Evolutionary conservation across 139 green algal species (phyloP), one percentile per base, ranked within the genome.

Genomic region (Picocystis salinarum): DNA sequence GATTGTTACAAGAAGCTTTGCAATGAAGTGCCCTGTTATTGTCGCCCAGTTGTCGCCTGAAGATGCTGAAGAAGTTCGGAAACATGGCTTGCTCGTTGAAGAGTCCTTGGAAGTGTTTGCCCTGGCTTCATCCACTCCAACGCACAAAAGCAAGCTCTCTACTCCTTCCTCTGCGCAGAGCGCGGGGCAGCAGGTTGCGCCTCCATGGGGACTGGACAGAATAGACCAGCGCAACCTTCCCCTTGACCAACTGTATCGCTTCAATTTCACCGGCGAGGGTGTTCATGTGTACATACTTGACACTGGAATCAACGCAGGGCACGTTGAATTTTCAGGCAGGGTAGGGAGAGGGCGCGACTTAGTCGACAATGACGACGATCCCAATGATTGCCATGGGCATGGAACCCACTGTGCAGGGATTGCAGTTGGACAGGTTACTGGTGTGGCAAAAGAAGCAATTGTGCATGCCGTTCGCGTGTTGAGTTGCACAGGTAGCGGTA

Each of bases 231-330:
- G 40, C 0, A 11, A 1, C 5, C 48, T 79, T 52, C 75, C 70
- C 2, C 60, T 84, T 27, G 68, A 83, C 31, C 24, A 45, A 4
- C 42, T 46, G 17, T 85, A 70, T 40, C 24, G 58, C 5, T 73
- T 69, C 34, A 45, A 48, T 7, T 44, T 28, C 42, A 34, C 58
- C 36, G 70, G 67, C 4, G 62, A 42, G 3, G 67, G 62, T 7
- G 62, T 85, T 10, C 58, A 79, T 18, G 67, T 71, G 4, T 85
- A 85, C 50, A 34, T 85, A 2, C 27, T 85, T 13, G 75, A 85
- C 58, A 84, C 74, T 7, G 36, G 36, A 7, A 7, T 7, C 7
- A 20, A 22, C 10, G 10, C 36, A 9, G 24, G 15, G n/a, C 44
- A 51, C 44, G 11, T 20, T 28, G 44, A 51, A 17, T 51, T 51